phyloP scores from a whole-genome alignment of 176 grass and related monocot species.

The Raddia guianensis region DNA sequence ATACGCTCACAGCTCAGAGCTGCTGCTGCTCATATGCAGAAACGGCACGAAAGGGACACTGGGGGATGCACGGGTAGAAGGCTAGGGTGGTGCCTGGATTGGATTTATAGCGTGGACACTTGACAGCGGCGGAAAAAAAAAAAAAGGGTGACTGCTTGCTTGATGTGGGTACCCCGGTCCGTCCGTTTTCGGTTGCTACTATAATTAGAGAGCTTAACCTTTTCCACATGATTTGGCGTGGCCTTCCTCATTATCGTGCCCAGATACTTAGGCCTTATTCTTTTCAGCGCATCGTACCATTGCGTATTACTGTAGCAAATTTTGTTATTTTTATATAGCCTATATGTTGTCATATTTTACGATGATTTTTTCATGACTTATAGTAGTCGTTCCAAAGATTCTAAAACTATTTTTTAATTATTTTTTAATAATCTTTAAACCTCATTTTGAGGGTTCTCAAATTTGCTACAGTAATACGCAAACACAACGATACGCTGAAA shows the following conservation, averaged over 20 bases:
- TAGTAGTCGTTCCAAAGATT: too few relatives aligned
- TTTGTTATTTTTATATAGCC: too few relatives aligned
- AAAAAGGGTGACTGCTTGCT: neutral
- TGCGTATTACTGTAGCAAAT: too few relatives aligned
- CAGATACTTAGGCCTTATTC: too few relatives aligned
- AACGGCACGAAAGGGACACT: constrained; percentile 43
- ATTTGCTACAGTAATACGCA: too few relatives aligned
- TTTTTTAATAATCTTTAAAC: too few relatives aligned
- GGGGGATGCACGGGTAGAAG: constrained; percentile 35
- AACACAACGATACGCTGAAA: too few relatives aligned
- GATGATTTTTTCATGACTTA: too few relatives aligned
- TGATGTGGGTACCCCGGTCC: constrained; percentile 15
- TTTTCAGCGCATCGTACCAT: too few relatives aligned
- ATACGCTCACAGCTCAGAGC: constrained; percentile 21
- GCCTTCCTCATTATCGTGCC: neutral
- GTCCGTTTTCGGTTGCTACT: constrained; percentile 9
- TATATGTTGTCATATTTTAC: too few relatives aligned
- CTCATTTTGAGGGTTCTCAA: too few relatives aligned
- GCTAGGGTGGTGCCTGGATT: neutral
- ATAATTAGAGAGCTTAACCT: constrained; percentile 21
- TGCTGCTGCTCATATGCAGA: constrained; percentile 16
- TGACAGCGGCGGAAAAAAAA: constrained; percentile 3
- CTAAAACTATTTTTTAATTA: too few relatives aligned
- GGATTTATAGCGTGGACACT: constrained; percentile 38
- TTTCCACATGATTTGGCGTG: constrained; percentile 18